phyloP scores from a whole-genome alignment of 2,329 filamentous ascomycete genomes.

The Colletotrichum coccodes region DNA sequence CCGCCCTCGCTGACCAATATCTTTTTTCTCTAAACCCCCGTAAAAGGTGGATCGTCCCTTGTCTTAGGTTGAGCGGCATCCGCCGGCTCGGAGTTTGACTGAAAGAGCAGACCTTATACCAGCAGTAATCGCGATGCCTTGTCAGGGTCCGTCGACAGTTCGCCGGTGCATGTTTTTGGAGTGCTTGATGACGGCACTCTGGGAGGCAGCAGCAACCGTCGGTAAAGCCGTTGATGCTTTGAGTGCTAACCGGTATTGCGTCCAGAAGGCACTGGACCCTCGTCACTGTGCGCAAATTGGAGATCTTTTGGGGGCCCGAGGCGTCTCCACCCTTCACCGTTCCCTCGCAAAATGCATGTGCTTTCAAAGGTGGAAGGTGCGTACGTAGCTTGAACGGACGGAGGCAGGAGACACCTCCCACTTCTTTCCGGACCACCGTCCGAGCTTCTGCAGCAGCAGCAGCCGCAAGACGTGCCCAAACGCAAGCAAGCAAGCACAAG shows the following conservation, averaged over 20 bases:
- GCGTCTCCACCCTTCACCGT: slow-evolving; percentile 6
- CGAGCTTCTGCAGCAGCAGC: slow-evolving; percentile 21
- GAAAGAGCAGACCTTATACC: slow-evolving; percentile 1
- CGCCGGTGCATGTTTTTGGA: neutral
- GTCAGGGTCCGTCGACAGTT: neutral
- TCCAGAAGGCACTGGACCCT: neutral
- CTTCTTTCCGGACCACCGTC: neutral
- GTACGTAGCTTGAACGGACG: neutral
- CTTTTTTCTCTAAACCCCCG: slow-evolving; percentile 8
- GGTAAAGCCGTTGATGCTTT: slow-evolving; percentile 9
- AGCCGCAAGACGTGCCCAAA: too few relatives aligned
- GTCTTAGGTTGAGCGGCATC: slow-evolving; percentile 12
- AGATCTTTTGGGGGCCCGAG: slow-evolving; percentile 13
- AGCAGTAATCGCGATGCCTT: neutral
- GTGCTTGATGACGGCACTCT: too few relatives aligned
- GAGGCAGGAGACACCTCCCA: neutral
- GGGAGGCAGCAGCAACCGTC: neutral
- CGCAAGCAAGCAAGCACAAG: too few relatives aligned
- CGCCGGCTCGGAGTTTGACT: slow-evolving; percentile 10
- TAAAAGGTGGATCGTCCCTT: slow-evolving; percentile 18
- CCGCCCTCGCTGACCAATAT: slow-evolving; percentile 29
- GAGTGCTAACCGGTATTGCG: slow-evolving; percentile 7
- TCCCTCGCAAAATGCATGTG: slow-evolving; percentile 11
- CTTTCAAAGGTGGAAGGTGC: neutral
- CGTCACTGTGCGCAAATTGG: slow-evolving; percentile 13